Evolutionary conservation across 257 asterid genomes (phyloP).

Genomic region (Cruciata laevipes): DNA sequence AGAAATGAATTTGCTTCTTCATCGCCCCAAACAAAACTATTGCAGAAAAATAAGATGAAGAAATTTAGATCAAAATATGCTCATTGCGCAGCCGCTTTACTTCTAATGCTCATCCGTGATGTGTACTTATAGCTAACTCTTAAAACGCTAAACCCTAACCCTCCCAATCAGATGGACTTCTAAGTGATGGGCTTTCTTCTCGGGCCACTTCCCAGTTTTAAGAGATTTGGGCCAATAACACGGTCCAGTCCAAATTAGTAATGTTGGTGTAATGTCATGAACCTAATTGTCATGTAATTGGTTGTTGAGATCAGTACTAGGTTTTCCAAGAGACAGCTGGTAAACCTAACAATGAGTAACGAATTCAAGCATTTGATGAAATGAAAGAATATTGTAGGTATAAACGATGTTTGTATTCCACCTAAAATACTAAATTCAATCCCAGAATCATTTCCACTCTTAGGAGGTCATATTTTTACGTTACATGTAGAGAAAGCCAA

Average conservation of each 20-base stretch:
- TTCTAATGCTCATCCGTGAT: no score
- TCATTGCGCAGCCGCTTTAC: neutral
- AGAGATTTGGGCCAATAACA: neutral
- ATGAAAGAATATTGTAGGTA: neutral
- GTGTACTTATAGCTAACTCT: neutral
- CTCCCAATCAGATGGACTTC: neutral
- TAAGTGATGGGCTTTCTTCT: neutral
- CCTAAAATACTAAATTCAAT: neutral
- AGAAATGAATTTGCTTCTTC: constrained; percentile 54
- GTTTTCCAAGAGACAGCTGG: no score
- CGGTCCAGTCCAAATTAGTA: neutral
- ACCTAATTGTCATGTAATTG: no score
- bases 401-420: constrained; percentile 3
- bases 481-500: neutral
- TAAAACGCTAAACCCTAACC: neutral
- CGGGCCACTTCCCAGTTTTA: neutral
- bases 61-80: no score
- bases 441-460: constrained; percentile 2
- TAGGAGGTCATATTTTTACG: constrained; percentile 10
- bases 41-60: neutral
- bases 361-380: neutral
- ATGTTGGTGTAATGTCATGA: no score
- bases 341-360: neutral
- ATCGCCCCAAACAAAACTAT: constrained; percentile 20
- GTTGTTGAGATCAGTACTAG: neutral